Conservation (phyloP, 768 basidiomycete genomes). For the Chalciporus chontae region DNA sequence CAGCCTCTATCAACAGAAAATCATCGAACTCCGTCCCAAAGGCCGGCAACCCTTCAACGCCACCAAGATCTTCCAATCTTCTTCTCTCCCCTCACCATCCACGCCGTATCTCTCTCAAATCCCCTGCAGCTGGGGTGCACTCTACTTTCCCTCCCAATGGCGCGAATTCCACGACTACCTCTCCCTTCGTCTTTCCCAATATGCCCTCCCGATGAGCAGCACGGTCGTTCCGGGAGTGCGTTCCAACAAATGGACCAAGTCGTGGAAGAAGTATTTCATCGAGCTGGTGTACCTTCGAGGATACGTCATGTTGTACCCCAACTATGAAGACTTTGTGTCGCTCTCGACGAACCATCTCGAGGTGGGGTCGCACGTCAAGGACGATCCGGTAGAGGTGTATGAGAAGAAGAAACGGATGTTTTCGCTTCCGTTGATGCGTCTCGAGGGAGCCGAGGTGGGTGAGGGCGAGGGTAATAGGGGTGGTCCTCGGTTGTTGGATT, state of each 20-base stretch:
- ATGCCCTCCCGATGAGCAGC: constrained; percentile 27
- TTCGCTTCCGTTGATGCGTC: constrained; percentile 63
- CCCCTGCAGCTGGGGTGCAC: constrained; percentile 89
- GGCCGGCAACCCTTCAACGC: constrained; percentile 71
- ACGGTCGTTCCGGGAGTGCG: constrained; percentile 70
- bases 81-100: constrained; percentile 38
- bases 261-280: constrained; percentile 90
- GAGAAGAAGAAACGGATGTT: constrained; percentile 61
- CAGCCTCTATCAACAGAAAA: constrained; percentile 85
- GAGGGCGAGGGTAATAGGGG: constrained; percentile 1
- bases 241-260: constrained; percentile 76
- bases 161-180: constrained; percentile 82
- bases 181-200: constrained; percentile 60
- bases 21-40: constrained; percentile 64
- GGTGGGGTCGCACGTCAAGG: constrained; percentile 74
- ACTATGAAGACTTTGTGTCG: constrained; percentile 66
- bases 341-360: constrained; percentile 91
- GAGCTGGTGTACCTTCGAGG: constrained; percentile 79
- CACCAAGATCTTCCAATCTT: constrained; percentile 47
- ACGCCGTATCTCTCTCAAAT: constrained; percentile 83
- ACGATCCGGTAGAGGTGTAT: constrained; percentile 42
- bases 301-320: constrained; percentile 88
- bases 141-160: constrained; percentile 90
- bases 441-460: constrained; percentile 19
- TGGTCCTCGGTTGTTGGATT: constrained; percentile 44